Base-by-base conservation (phyloP, 106 monocot species). In the Dioscorea alata region DNA sequence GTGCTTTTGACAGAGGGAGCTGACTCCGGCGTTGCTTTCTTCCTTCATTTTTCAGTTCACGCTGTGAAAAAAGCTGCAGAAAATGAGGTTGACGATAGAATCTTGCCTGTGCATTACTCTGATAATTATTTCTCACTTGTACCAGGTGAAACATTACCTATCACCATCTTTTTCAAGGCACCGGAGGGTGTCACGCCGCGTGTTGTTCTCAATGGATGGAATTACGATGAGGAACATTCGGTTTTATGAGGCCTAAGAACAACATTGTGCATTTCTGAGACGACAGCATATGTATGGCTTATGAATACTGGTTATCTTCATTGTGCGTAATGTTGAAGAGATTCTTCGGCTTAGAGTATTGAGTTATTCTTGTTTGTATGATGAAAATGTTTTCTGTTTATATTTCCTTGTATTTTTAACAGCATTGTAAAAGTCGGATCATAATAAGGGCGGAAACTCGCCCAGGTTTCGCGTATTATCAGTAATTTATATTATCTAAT, bases 61-160 rank as follows among this genome's bases (percentile, higher is more conserved):
- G 78, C 74, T 57, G 65, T 71, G 12, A 69, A 78, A 65, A 84
- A 80, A 50, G 60, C 61, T 18, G 32, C 63, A 4, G 21, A 70
- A 21, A 76, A 56, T 12, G 67, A 12, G 17, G 76, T 66, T 60
- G 97, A 93, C 68, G 85, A 90, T 17, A 84, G 93, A 71, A 99
- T 99, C 53, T 90, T 99, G 63, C 97, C 92, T 7, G 93, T 99
- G 31, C 92, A 99, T 75, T 99, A 99, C 59, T 83, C 92, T 10
- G 87, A 99, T 56, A 99, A 99, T 58, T 99, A 90, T 33, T 87
- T 99, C 70, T 93, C 97, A 0, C 79, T 93, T 15, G 79, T 93
- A 61, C 97, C 93, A 1, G 93, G 93, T 64, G 97, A 99, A 69
- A 74, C 60, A 23, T 83, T 75, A 68, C 65, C 61, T 13, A 67